phyloP scores from a whole-genome alignment of 805 yeast genomes.

The Deakozyma indianensis region DNA sequence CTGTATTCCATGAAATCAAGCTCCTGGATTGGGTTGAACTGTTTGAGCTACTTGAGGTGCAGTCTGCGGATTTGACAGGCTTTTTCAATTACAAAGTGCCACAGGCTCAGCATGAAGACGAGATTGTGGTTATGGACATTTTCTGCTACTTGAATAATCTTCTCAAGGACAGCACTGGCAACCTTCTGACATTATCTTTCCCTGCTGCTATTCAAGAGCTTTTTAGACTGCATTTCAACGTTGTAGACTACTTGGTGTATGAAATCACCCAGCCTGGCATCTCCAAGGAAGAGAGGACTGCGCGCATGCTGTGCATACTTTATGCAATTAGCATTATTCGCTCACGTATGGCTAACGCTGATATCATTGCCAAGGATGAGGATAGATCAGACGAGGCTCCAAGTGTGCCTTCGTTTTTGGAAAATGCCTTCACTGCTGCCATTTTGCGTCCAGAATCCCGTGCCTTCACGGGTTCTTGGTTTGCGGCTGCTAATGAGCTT shows the following conservation, averaged over 20 bases:
- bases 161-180: slow-evolving; percentile 28
- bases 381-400: slow-evolving; percentile 10
- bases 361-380: slow-evolving; percentile 29
- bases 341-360: slow-evolving; percentile 47
- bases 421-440: slow-evolving; percentile 60
- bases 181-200: slow-evolving; percentile 32
- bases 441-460: slow-evolving; percentile 74
- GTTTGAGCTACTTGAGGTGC: slow-evolving; percentile 59
- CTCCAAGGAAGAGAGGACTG: slow-evolving; percentile 43
- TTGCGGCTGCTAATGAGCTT: slow-evolving; percentile 26
- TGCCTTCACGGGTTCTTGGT: slow-evolving; percentile 55
- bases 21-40: slow-evolving; percentile 67
- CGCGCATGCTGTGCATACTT: slow-evolving; percentile 54
- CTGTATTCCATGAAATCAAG: slow-evolving; percentile 41
- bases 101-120: slow-evolving; percentile 31
- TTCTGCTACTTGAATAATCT: slow-evolving; percentile 56
- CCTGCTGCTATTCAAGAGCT: slow-evolving; percentile 59
- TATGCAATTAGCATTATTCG: slow-evolving; percentile 51
- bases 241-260: slow-evolving; percentile 46
- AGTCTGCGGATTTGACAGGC: slow-evolving; percentile 42
- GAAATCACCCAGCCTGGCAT: slow-evolving; percentile 54
- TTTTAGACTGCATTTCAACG: slow-evolving; percentile 50
- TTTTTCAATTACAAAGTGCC: slow-evolving; percentile 41
- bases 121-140: slow-evolving; percentile 49
- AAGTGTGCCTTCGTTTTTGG: slow-evolving; percentile 68